Evolutionary conservation across 106 monocot species (phyloP).

Genomic region (Triglochin maritima): DNA sequence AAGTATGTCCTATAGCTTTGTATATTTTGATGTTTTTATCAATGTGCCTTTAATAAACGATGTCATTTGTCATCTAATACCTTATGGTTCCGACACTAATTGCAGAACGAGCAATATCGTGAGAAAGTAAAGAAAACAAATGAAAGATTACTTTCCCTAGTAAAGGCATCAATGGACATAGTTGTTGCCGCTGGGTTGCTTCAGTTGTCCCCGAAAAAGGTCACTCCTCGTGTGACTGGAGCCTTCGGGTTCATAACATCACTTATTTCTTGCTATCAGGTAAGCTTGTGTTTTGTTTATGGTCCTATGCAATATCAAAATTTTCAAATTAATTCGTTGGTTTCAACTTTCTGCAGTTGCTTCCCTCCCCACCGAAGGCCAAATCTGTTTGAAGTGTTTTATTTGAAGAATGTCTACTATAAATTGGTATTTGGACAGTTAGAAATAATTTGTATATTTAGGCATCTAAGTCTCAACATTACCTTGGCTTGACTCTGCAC

Average conservation of each 20-base stretch:
- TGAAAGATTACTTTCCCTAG: conserved; percentile 58
- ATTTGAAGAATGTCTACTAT: too few relatives aligned
- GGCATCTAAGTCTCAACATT: too few relatives aligned
- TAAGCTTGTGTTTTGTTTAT: conserved; percentile 9
- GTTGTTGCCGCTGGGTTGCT: conserved; percentile 84
- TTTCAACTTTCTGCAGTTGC: conserved; percentile 40
- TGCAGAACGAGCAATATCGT: conserved; percentile 61
- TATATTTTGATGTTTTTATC: neutral
- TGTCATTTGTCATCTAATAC: too few relatives aligned
- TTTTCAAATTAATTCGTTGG: neutral
- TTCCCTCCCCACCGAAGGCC: conserved; percentile 54
- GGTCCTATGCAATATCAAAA: neutral
- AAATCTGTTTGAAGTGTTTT: conserved; percentile 35
- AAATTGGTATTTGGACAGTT: too few relatives aligned
- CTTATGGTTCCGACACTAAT: neutral
- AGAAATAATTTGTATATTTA: too few relatives aligned
- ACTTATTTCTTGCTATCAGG: conserved; percentile 95
- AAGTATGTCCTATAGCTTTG: conserved; percentile 21
- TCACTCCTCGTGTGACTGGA: conserved; percentile 86
- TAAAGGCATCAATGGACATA: conserved; percentile 73
- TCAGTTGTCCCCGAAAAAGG: conserved; percentile 71
- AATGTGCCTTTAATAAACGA: neutral
- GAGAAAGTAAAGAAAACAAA: conserved; percentile 57
- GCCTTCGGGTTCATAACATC: conserved; percentile 67
- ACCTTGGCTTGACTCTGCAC: too few relatives aligned